These are phyloP conservation scores for Cryptococcus sp. DNA, from an alignment of 1,284 basidiomycete species.

Conservation along the genomic window DNA sequence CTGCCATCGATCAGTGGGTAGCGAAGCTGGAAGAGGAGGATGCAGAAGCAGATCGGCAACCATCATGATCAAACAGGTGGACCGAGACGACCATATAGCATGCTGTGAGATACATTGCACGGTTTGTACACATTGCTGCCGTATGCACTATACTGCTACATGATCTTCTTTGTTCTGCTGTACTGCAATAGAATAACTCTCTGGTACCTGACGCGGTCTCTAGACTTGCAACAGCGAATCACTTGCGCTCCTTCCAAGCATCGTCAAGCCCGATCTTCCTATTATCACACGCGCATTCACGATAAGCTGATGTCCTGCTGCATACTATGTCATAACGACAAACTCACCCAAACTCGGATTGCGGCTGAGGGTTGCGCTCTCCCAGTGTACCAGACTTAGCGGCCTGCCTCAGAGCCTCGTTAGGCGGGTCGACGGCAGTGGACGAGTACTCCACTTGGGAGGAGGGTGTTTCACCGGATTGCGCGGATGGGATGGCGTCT, in stretches of 20 bases:
- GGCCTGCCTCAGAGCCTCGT: slow-evolving; percentile 32
- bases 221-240: not conserved
- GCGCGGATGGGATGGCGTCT: slow-evolving; percentile 17
- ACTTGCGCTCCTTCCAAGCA: slow-evolving; percentile 35
- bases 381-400: slow-evolving; percentile 38
- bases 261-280: slow-evolving; percentile 23
- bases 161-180: too few relatives aligned
- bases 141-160: too few relatives aligned
- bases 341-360: slow-evolving; percentile 39
- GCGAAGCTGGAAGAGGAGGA: slow-evolving; percentile 17
- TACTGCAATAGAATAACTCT: too few relatives aligned
- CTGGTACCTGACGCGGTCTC: too few relatives aligned
- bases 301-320: not conserved
- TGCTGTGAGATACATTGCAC: not conserved
- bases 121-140: too few relatives aligned
- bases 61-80: not conserved
- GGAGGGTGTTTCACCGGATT: slow-evolving; percentile 24
- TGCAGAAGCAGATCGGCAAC: slow-evolving; percentile 10
- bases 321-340: not conserved
- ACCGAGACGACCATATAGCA: not conserved
- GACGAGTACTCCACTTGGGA: slow-evolving; percentile 31
- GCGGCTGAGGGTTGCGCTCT: slow-evolving; percentile 38
- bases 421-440: slow-evolving; percentile 38
- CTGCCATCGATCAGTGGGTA: slow-evolving; percentile 21
- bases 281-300: not conserved